Base-by-base conservation (phyloP, 352 stramenopile genomes). In the Phytophthora ohioensis region DNA sequence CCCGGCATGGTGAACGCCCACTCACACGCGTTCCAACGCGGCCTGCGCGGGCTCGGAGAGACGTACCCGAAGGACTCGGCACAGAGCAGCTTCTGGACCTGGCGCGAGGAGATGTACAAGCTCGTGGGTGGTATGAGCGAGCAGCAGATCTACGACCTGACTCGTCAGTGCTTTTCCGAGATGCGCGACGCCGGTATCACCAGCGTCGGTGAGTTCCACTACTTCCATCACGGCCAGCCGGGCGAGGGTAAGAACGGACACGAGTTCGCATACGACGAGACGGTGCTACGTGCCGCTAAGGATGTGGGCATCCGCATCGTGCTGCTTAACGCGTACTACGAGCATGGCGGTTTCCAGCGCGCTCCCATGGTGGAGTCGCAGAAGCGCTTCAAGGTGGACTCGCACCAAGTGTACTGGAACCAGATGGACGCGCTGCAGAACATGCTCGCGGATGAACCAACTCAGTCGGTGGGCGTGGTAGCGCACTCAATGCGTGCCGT, bases 21-120 rank as follows among this genome's bases (percentile, higher is more conserved):
- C 76, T 92, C 84, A 70, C 86, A 93, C 51, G 86, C 86, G 41
- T 93, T 92, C 67, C 86, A 93, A 71, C 84, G 84, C 31, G 84
- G 82, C 3, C 71, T 92, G 58, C 82, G 86, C 15, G 84, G 86
- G 0, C 82, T 92, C n/a, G 86, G 86, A 31, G 86, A 93, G 78
- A 88, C 80, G 69, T 92, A 93, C 63, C 74, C 83, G 8, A 88
- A 88, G 63, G 49, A 69, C 61, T 64, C 59, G 38, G 48, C 60
- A 5, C 60, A 77, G 49, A 90, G 81, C 74, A 91, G 82, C 59
- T 93, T 93, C 66, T 93, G 86, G 86, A 93, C 86, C 42, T 93
- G 86, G 86, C 81, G 86, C 15, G 82, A 93, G 51, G 86, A 93
- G 68, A 93, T 93, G 86, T 93, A 93, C 82, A 85, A 86, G 68